Base-by-base conservation (phyloP, 2,329 filamentous ascomycete genomes). In the Bipolaris bicolor region DNA sequence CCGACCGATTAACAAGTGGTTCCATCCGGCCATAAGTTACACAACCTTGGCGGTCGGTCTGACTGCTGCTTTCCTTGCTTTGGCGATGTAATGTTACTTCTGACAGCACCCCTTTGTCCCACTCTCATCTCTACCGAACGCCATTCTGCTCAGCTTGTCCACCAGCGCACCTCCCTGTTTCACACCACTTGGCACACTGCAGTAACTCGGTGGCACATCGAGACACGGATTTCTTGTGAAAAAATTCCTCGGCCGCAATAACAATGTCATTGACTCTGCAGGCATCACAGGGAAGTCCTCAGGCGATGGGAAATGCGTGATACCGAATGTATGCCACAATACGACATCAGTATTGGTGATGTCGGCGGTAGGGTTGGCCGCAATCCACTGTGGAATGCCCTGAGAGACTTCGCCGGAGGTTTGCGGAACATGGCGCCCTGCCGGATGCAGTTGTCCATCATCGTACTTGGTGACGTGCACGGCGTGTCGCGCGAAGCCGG, bases 231-330 rank as follows among this genome's bases (percentile, higher is more conserved):
- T 72, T 5, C 51, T 31, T 2, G 44, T 26, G 31, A 72, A 72
- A 55, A 73, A 71, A 16, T 68, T 68, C 9, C 64, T 58, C 9
- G 69, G 69, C 52, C 68, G 67, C 52, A 65, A 60, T 6, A 57
- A 62, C 1, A 69, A 60, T 7, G 41, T n/a, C 64, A 70, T 67
- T 56, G 55, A 65, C 52, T 74, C 71, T 41, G 52, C 58, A 1
- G 70, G 70, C 71, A 74, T 74, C 13, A 74, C 66, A 1, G 71
- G 69, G 55, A 64, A 74, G 24, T 73, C 70, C 41, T 74, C 70
- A 10, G 68, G 64, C 5, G 69, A 44, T 10, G 70, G 70, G 48
- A 70, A 70, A 36, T 73, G 70, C 2, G 67, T 72, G 13, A 62
- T 64, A 9, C 69, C 69, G 50, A 71, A 72, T 0, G 68, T 68